phyloP scores from a whole-genome alignment of 345 rosid genomes.

The Salix dunnii region DNA sequence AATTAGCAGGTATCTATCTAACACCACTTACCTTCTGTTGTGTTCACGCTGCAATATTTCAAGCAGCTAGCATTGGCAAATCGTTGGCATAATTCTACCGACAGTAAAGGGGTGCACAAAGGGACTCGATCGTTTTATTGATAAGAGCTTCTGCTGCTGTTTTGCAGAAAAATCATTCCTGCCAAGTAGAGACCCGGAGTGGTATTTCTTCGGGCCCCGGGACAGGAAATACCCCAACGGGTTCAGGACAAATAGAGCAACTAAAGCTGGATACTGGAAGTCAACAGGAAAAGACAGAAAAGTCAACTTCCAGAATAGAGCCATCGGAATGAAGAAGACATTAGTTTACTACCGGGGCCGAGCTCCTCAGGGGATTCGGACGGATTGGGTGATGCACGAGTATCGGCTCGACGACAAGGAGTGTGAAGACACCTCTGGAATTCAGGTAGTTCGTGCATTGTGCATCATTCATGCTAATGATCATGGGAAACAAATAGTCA shows the following conservation, averaged over 20 bases:
- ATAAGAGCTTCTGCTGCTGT: not conserved
- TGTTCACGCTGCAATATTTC: not conserved
- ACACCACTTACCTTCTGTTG: not conserved
- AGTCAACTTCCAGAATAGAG: slow-evolving; percentile 58
- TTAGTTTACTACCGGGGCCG: slow-evolving; percentile 84
- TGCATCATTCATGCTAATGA: not conserved
- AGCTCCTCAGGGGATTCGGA: slow-evolving; percentile 88
- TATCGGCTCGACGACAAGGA: slow-evolving; percentile 89
- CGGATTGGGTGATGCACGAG: slow-evolving; percentile 96
- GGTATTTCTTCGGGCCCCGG: slow-evolving; percentile 93
- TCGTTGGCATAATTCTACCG: not conserved
- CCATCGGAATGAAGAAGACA: slow-evolving; percentile 94
- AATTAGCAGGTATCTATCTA: slow-evolving; percentile 51
- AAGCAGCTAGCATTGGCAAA: not conserved
- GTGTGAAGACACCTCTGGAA: slow-evolving; percentile 62
- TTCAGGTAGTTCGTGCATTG: slow-evolving; percentile 54
- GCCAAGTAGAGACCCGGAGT: slow-evolving; percentile 89
- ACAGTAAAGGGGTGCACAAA: not conserved
- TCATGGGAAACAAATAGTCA: not conserved
- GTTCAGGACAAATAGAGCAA: slow-evolving; percentile 83
- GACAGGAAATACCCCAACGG: slow-evolving; percentile 92
- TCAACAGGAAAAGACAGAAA: slow-evolving; percentile 83
- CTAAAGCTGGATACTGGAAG: slow-evolving; percentile 88
- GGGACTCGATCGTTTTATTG: not conserved
- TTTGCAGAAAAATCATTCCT: slow-evolving; percentile 71